Conservation (phyloP, 306 rosid species). For the Lithocarpus polystachyus region DNA sequence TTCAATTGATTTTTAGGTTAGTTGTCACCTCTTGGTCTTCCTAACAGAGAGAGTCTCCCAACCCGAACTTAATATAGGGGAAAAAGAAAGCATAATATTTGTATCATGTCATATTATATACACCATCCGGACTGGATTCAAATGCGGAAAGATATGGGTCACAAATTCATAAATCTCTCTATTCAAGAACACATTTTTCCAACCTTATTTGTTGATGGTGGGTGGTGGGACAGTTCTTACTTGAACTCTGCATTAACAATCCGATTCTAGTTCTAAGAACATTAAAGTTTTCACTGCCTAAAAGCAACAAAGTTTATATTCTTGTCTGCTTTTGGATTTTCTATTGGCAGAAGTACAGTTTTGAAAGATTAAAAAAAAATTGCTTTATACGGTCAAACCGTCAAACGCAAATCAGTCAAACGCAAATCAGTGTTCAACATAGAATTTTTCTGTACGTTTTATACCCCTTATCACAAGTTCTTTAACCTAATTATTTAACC, state of each 20-base stretch:
- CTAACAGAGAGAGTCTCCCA: too few relatives aligned
- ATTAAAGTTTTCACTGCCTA: background rate
- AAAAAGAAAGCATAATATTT: too few relatives aligned
- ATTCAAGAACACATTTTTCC: constrained; percentile 10
- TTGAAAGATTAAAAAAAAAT: background rate
- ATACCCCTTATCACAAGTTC: too few relatives aligned
- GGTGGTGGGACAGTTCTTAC: constrained; percentile 7
- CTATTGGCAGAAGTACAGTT: constrained; percentile 5
- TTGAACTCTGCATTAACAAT: background rate
- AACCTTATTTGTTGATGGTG: constrained; percentile 22
- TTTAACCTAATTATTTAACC: too few relatives aligned
- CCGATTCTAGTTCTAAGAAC: background rate
- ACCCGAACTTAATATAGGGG: too few relatives aligned
- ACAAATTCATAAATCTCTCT: background rate
- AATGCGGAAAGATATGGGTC: background rate
- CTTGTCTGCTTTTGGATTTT: background rate
- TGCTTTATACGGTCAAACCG: background rate
- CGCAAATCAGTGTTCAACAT: too few relatives aligned
- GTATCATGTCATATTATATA: background rate
- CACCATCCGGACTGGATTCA: background rate
- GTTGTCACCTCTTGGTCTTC: too few relatives aligned
- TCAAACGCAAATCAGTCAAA: too few relatives aligned
- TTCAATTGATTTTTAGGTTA: too few relatives aligned
- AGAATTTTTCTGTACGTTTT: too few relatives aligned
- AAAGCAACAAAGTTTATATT: background rate